Evolutionary conservation across 441 rosid species (phyloP), one percentile per base, ranked within the genome.

Genomic region (Pelargonium citronellum): DNA sequence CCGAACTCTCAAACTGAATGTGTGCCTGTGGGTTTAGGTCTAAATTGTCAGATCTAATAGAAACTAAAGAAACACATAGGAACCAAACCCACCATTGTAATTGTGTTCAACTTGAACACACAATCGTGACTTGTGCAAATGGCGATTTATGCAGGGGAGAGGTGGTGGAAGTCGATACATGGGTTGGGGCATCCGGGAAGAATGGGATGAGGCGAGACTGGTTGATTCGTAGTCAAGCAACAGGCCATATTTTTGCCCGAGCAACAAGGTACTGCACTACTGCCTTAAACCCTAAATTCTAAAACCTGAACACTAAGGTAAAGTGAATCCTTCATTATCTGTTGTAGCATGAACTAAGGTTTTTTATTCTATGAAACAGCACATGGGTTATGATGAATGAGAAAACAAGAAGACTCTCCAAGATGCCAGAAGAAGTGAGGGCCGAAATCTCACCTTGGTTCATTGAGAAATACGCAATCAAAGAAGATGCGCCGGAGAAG

Each of bases 351-450:
- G 30, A 41, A 17, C 46, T 47, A n/a, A 22, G 17, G 24, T 12
- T 4, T 8, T 4, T 17, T 63, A 12, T 6, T 60, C 62, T 61
- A 11, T 74, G 37, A 65, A 72, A 76, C 88, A 89, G 89, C 74
- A 86, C 86, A 16, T 89, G 89, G 92, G 95, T 87, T 64, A 87
- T 86, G 91, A 89, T 87, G 95, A 87, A 86, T 46, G 78, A 87
- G 77, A 78, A 79, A 74, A 87, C 95, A 37, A 85, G 95, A 78
- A 79, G 87, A 16, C 86, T 89, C 16, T 87, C 89, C 0, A 86
- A 89, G 80, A 85, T 87, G 84, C 95, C 95, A 1, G 85, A 83
- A 44, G 89, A 86, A 44, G 95, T 89, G 30, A 81, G 85, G 58
- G 87, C 74, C 0, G 95, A 89, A 76, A 81, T 87, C 61, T 74